Base-by-base conservation (phyloP, 805 yeast genomes). In the Clavispora carvajalis region DNA sequence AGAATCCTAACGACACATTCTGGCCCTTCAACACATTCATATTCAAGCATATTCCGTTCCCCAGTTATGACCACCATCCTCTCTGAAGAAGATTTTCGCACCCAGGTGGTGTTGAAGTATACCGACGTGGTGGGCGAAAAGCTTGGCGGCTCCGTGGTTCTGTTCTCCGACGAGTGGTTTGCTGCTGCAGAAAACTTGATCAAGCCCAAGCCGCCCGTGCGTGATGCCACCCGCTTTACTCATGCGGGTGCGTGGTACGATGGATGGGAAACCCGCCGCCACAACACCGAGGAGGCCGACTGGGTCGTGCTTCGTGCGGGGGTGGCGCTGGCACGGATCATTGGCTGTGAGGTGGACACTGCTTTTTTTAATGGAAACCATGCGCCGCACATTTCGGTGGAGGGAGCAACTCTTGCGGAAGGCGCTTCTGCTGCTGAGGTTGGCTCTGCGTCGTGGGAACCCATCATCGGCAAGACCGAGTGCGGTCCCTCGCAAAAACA, bases 211-310 rank as follows among this genome's bases (percentile, higher is more conserved):
- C 74, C 82, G 3, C 95, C 97, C 2, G 76, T 87, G 42, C 71
- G 95, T 55, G 95, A 88, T 53, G 82, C 85, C 9, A 83, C 89
- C 22, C 73, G 76, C 53, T 90, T 88, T 61, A 78, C 82, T 2
- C 84, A 76, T 44, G 77, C 90, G 3, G 98, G 98, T 38, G 96
- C 96, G 4, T 91, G 97, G 96, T 91, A 87, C 59, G 99, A 91
- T 52, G 99, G 99, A 17, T 91, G 98, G 98, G 98, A 91, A 63
- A 91, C 98, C 10, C 75, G 97, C 59, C 76, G 99, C 64, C 99
- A 91, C 70, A 91, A 91, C 62, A 65, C 78, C 1, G 85, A 71
- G 40, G 87, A 79, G 40, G 84, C 85, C 31, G 99, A 91, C 58
- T 91, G 93, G 88, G 96, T 86, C 15, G 69, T 86, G 22, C 65